phyloP scores from a whole-genome alignment of 192 early-diverging fungal species.

The Funneliformis geosporum region DNA sequence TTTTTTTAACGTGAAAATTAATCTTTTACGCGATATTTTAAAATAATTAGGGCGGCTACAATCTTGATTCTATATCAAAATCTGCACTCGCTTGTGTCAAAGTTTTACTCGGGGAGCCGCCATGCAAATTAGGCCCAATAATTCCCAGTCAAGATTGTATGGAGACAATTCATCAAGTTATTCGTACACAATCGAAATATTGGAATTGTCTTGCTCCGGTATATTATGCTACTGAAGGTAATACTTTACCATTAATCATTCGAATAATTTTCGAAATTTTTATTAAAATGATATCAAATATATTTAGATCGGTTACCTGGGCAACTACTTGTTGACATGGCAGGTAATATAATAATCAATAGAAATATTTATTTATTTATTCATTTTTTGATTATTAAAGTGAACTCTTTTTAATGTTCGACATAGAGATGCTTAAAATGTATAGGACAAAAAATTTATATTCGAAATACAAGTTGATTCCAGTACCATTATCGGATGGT shows the following conservation, averaged over 20 bases:
- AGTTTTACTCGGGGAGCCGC: conserved; percentile 67
- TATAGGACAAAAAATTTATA: conserved; percentile 19
- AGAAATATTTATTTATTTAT: not conserved
- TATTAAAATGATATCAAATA: not conserved
- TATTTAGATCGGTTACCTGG: not conserved
- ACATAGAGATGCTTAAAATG: conserved; percentile 20
- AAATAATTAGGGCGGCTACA: conserved; percentile 75
- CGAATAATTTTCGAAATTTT: not conserved
- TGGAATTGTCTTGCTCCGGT: conserved; percentile 48
- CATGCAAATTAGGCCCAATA: conserved; percentile 40
- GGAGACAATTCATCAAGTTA: conserved; percentile 50
- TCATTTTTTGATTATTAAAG: not conserved
- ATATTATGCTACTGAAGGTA: conserved; percentile 39
- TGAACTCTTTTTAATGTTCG: not conserved
- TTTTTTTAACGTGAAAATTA: not conserved
- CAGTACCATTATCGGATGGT: conserved; percentile 38
- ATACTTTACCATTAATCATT: not conserved
- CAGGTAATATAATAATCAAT: not conserved
- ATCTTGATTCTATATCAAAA: conserved; percentile 69
- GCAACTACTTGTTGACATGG: not conserved
- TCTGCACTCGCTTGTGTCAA: conserved; percentile 77
- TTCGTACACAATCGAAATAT: conserved; percentile 48
- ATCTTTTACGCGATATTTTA: not conserved
- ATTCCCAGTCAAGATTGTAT: conserved; percentile 46
- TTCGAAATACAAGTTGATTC: not conserved